Evolutionary conservation across 140 eudicot species (phyloP), one percentile per base, ranked within the genome.

Genomic region (Ambrosia hybrid): DNA sequence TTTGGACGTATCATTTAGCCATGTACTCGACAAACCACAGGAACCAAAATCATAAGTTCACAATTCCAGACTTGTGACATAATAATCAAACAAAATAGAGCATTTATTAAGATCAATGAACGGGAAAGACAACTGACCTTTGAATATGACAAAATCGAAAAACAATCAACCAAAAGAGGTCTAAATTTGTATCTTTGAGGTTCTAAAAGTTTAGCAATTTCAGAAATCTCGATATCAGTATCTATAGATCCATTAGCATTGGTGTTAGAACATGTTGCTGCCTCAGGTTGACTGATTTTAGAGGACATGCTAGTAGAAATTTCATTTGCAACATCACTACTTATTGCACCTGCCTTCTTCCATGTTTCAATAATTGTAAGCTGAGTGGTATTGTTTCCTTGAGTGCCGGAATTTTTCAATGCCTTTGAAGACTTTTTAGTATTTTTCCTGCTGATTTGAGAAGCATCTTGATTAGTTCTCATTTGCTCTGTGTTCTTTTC

Each of bases 141-240:
- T 67, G 81, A 55, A 80, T 79, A 80, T 36, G 92, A 77, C 79
- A 85, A 84, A 48, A 91, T 77, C 62, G 85, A 72, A 61, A 87
- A 82, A 77, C 95, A 87, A 58, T 82, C 85, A 48, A 81, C 69
- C 60, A 67, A 83, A 84, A 91, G 97, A 53, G 95, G 92, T 84
- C 97, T 88, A 82, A 88, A 85, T 76, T 83, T 91, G 84, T 78
- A 71, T 81, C 87, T 80, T 82, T 91, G 95, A 68, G 82, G 88
- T 80, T 91, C 97, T 71, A 91, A 33, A 68, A 73, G 78, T 78
- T 83, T 85, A 4, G 67, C 66, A 67, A 72, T 68, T 68, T 78
- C 87, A 58, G 87, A 81, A 71, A 91, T 71, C 67, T 88, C 92
- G 55, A 91, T 68, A 78, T 67, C 26, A 60, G 88, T 60, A 77